Conservation (phyloP, 805 yeast species). For the Nakazawaea wyomingensis region DNA sequence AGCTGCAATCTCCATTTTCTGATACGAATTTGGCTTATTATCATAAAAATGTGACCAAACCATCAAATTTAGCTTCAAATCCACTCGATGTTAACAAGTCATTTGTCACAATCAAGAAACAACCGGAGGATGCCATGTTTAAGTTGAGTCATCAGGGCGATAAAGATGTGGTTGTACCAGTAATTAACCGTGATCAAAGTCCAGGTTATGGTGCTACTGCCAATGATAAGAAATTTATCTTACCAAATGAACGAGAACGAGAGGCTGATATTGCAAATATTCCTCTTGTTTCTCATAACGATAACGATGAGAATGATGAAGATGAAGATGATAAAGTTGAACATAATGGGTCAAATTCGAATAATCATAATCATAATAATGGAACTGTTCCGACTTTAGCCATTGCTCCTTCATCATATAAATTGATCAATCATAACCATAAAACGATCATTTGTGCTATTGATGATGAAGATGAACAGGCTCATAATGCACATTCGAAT, state of each 20-base stretch:
- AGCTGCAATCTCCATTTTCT: conserved; percentile 5
- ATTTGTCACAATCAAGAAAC: conserved; percentile 66
- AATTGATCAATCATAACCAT: conserved; percentile 13
- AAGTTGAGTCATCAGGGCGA: conserved; percentile 6
- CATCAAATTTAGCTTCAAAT: conserved; percentile 63
- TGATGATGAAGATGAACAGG: conserved; percentile 11
- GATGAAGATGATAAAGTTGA: conserved; percentile 7
- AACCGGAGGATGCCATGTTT: conserved; percentile 27
- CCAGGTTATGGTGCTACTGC: conserved; percentile 12
- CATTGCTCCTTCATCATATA: conserved; percentile 11
- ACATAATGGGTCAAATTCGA: neutral
- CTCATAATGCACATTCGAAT: conserved; percentile 8
- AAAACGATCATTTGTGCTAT: conserved; percentile 13
- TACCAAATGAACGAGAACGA: conserved; percentile 11
- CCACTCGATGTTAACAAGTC: conserved; percentile 62
- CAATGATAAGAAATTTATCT: conserved; percentile 9
- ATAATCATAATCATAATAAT: neutral
- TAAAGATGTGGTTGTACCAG: conserved; percentile 8
- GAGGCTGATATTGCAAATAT: conserved; percentile 12
- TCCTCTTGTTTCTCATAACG: neutral
- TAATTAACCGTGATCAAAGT: conserved; percentile 6
- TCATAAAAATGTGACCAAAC: conserved; percentile 30
- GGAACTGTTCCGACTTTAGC: neutral
- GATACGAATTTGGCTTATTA: conserved; percentile 7
- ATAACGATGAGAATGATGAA: conserved; percentile 10